phyloP scores from a whole-genome alignment of 1,139 yeast species.

The Sugiyamaella novakii region DNA sequence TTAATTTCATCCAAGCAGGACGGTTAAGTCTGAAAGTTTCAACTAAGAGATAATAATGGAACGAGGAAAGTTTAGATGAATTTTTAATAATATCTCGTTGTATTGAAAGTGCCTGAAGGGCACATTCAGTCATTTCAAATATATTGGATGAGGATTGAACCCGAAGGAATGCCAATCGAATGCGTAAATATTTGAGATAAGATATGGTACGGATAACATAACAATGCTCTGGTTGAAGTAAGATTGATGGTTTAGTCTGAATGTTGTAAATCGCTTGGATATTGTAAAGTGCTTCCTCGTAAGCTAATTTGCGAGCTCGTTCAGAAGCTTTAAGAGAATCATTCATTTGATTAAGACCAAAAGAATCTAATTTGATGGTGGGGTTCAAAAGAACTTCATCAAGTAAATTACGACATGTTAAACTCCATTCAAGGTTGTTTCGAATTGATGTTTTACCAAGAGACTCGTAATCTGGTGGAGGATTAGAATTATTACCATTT shows the following conservation, averaged over 20 bases:
- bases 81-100: constrained; percentile 16
- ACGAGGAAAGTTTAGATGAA: constrained; percentile 14
- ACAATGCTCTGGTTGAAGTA: constrained; percentile 18
- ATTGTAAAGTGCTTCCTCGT: constrained; percentile 7
- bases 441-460: constrained; percentile 16
- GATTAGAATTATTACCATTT: constrained; percentile 9
- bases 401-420: constrained; percentile 20
- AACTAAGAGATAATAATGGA: constrained; percentile 16
- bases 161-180: constrained; percentile 19
- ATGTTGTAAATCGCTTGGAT: constrained; percentile 1
- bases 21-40: constrained; percentile 17
- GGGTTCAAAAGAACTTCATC: constrained; percentile 26
- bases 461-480: constrained; percentile 10
- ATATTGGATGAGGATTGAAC: constrained; percentile 6
- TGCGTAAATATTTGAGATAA: constrained; percentile 15
- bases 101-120: constrained; percentile 19
- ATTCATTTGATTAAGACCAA: constrained; percentile 5
- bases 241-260: background rate
- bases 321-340: background rate
- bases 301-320: background rate
- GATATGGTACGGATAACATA: constrained; percentile 15
- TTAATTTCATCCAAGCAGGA: constrained; percentile 27
- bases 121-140: constrained; percentile 16
- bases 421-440: constrained; percentile 22
- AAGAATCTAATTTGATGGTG: background rate